Evolutionary conservation across 2,329 filamentous ascomycete genomes (phyloP).

Genomic region (Hymenoscyphus fructigenus): DNA sequence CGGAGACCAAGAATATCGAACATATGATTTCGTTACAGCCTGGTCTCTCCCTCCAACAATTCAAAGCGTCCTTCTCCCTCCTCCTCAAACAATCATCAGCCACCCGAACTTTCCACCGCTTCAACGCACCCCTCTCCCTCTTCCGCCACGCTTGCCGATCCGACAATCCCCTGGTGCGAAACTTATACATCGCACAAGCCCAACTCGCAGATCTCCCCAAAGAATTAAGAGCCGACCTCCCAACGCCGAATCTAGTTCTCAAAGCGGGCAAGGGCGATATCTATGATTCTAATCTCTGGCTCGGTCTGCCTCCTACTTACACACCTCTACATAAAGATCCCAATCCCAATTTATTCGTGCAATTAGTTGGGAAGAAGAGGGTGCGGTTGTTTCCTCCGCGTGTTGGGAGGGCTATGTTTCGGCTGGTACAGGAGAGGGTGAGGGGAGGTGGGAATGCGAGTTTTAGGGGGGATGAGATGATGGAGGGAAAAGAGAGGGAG

Average conservation of each 20-base stretch:
- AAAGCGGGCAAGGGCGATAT: slow-evolving; percentile 73
- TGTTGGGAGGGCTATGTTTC: slow-evolving; percentile 65
- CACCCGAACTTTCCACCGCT: slow-evolving; percentile 44
- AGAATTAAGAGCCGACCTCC: slow-evolving; percentile 62
- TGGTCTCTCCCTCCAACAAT: neutral
- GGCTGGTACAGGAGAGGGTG: slow-evolving; percentile 42
- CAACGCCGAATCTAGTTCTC: slow-evolving; percentile 62
- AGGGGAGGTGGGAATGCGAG: slow-evolving; percentile 38
- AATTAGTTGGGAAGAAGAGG: slow-evolving; percentile 71
- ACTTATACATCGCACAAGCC: slow-evolving; percentile 86
- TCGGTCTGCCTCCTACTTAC: slow-evolving; percentile 81
- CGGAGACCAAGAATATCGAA: neutral
- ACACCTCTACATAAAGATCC: slow-evolving; percentile 91
- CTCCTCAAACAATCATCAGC: slow-evolving; percentile 11
- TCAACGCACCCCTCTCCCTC: slow-evolving; percentile 42
- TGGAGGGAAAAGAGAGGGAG: slow-evolving; percentile 72
- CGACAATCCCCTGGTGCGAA: slow-evolving; percentile 1
- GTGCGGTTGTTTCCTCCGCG: slow-evolving; percentile 70
- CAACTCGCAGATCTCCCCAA: slow-evolving; percentile 67
- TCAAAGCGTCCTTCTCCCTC: neutral
- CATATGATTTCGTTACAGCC: neutral
- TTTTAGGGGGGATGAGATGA: slow-evolving; percentile 83
- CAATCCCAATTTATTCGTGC: slow-evolving; percentile 89
- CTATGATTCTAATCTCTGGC: slow-evolving; percentile 86
- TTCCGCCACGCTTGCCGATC: slow-evolving; percentile 25